phyloP scores from a whole-genome alignment of 2,329 filamentous ascomycete genomes.

The Hypoxylon sp. region DNA sequence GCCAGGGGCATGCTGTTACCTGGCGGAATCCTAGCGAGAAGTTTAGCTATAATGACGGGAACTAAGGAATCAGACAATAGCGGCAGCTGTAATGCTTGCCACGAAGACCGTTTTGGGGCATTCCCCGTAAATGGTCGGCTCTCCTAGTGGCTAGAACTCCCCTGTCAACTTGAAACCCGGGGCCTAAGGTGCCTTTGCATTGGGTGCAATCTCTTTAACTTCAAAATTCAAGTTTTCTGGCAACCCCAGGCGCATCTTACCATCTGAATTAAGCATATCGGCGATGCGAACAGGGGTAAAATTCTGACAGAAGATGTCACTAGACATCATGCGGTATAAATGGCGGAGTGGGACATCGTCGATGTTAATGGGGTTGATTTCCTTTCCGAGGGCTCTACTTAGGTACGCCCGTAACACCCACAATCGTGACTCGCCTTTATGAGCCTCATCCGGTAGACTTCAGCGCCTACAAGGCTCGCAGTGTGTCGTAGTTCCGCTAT shows the following conservation, averaged over 20 bases:
- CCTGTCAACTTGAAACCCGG: conserved; percentile 10
- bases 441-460: conserved; percentile 24
- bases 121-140: conserved; percentile 17
- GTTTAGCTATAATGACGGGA: conserved; percentile 11
- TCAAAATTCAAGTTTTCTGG: conserved; percentile 37
- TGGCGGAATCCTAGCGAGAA: conserved; percentile 7
- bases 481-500: conserved; percentile 27
- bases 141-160: conserved; percentile 27
- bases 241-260: conserved; percentile 20
- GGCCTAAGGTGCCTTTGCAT: conserved; percentile 38
- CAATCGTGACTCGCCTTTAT: conserved; percentile 24
- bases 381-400: neutral
- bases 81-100: conserved; percentile 7
- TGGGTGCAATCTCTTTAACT: conserved; percentile 40
- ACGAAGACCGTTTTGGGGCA: conserved; percentile 9
- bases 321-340: conserved; percentile 36
- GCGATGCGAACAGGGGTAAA: no score
- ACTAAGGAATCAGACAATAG: conserved; percentile 12
- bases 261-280: conserved; percentile 27
- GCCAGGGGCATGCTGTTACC: neutral
- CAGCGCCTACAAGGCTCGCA: conserved; percentile 8
- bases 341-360: conserved; percentile 24
- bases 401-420: conserved; percentile 8
- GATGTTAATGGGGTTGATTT: conserved; percentile 9
- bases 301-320: conserved; percentile 15